phyloP scores from a whole-genome alignment of 2,329 filamentous ascomycete genomes.

The Chrysoporthe puriensis region DNA sequence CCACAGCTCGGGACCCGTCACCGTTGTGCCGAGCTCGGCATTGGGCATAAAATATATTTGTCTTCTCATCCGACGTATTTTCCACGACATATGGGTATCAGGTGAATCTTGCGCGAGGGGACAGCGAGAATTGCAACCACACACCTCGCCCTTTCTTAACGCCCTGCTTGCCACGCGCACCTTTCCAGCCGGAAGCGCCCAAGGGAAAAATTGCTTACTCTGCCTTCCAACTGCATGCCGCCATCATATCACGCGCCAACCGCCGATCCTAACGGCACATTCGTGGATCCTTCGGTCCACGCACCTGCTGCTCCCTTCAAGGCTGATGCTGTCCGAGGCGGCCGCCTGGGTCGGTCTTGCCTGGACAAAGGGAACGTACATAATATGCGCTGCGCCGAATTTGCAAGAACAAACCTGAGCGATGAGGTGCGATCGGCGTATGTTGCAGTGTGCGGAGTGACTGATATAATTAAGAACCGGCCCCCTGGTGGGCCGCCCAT shows the following conservation, averaged over 20 bases:
- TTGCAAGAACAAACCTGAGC: background rate
- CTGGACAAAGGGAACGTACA: background rate
- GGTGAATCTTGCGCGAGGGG: background rate
- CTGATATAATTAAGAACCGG: background rate
- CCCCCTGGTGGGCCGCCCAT: background rate
- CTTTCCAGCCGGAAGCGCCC: background rate
- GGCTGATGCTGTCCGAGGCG: background rate
- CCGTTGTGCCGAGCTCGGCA: background rate
- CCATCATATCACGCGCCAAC: background rate
- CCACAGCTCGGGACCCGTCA: constrained; percentile 1
- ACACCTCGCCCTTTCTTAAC: background rate
- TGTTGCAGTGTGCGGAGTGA: background rate
- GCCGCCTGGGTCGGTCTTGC: too few species aligned
- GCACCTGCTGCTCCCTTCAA: background rate
- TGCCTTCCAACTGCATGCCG: background rate
- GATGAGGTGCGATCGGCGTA: background rate
- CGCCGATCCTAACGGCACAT: background rate
- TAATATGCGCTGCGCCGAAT: background rate
- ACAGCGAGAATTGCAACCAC: background rate
- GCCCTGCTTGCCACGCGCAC: background rate
- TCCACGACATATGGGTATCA: background rate
- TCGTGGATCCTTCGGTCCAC: background rate
- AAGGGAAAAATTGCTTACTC: background rate
- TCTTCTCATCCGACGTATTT: background rate
- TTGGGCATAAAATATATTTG: constrained; percentile 1